Evolutionary conservation across 2,329 filamentous ascomycete genomes (phyloP).

Genomic region (Onygenales sp.): DNA sequence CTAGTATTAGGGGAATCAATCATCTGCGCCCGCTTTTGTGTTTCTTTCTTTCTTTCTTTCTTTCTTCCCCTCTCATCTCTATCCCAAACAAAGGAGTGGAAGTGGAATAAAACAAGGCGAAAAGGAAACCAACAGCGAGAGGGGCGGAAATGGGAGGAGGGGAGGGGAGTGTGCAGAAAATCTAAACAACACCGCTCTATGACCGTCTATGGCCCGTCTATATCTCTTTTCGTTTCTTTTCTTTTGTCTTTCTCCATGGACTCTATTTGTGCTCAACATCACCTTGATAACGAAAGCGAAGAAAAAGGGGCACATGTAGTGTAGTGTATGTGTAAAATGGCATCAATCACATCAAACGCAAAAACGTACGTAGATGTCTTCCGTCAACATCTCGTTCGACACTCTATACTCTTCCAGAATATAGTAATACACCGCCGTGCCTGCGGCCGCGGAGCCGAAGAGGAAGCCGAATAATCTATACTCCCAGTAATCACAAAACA

Average conservation of each 20-base stretch:
- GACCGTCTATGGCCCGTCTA: constrained; percentile 1
- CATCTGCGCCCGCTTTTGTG: no score
- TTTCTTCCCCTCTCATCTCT: not conserved
- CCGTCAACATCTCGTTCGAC: constrained; percentile 83
- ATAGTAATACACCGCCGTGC: constrained; percentile 81
- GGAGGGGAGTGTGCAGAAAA: not conserved
- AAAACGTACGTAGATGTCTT: constrained; percentile 85
- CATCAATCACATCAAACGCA: constrained; percentile 7
- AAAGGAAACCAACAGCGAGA: not conserved
- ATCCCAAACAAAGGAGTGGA: not conserved
- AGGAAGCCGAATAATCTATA: constrained; percentile 83
- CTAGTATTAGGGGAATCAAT: not conserved
- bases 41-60: not conserved
- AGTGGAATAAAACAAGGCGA: not conserved
- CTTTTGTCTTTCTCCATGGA: not conserved
- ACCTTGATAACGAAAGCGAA: not conserved
- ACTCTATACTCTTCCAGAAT: constrained; percentile 87
- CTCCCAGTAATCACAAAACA: not conserved
- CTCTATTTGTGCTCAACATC: not conserved
- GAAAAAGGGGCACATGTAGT: not conserved
- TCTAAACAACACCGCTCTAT: not conserved
- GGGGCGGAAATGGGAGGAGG: not conserved
- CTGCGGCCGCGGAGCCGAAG: constrained; percentile 69
- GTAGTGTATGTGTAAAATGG: not conserved
- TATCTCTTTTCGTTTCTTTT: not conserved